Base-by-base conservation (phyloP, 768 basidiomycete genomes). In the Suillus plorans region DNA sequence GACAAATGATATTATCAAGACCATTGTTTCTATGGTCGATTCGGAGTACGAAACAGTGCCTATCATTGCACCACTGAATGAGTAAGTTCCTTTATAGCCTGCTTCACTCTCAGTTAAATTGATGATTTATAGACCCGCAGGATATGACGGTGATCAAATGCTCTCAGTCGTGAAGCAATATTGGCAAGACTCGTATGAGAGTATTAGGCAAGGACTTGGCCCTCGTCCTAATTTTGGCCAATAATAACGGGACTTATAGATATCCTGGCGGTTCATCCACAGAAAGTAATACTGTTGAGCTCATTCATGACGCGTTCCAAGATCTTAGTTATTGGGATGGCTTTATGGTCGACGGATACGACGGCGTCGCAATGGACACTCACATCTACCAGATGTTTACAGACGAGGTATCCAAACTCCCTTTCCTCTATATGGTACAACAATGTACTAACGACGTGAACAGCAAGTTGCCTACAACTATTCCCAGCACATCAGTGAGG, bases 301-400 rank as follows among this genome's bases (percentile, higher is more conserved):
- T 53, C 12, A 52, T 55, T 39, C 58, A 42, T 45, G 56, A 60
- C 37, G 57, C 50, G 37, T 52, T 44, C 52, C 64, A 42, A 66
- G 60, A 47, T 12, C 66, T 89, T 84, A 82, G 77, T 62, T 92
- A 64, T 36, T 64, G 63, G 63, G 45, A 64, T 34, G 63, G 42
- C 34, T 64, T 63, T 45, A 61, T 62, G 63, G 89, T 88, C 75
- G 79, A 34, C 5, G 57, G 78, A 80, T 57, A 91, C 89, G 73
- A 70, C 89, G 74, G 84, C 81, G 3, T 76, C 74, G 60, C 85
- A 86, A 39, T 73, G 72, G 64, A 85, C 78, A n/a, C 77, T 84
- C 89, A 91, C 71, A 83, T 88, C 73, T 91, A 92, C 69, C 90
- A 91, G 73, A 84, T 91, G 61, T 91, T 92, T 78, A 91, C 63